Evolutionary conservation across 768 basidiomycete species (phyloP).

Genomic region (Mycena filopes): DNA sequence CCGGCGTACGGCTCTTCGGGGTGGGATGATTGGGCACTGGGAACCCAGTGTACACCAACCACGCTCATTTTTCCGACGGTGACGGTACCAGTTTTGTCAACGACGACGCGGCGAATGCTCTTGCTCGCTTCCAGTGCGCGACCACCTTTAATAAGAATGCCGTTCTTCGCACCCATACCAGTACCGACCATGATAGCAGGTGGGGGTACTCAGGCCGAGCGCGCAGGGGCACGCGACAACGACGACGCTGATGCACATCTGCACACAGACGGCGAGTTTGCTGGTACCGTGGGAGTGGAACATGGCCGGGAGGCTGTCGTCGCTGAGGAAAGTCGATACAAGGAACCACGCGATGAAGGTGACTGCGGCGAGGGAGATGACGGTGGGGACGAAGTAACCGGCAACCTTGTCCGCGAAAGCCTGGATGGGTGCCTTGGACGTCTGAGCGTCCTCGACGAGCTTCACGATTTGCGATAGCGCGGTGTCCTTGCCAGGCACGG

Average conservation of each 20-base stretch:
- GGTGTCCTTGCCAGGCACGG: slow-evolving; percentile 95
- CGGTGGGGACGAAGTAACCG: slow-evolving; percentile 93
- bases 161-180: slow-evolving; percentile 95
- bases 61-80: slow-evolving; percentile 95
- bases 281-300: slow-evolving; percentile 88
- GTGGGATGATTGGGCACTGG: slow-evolving; percentile 36
- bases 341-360: slow-evolving; percentile 90
- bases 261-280: slow-evolving; percentile 90
- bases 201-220: slow-evolving; percentile 94
- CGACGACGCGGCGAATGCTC: slow-evolving; percentile 79
- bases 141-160: slow-evolving; percentile 98
- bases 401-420: slow-evolving; percentile 95
- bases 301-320: slow-evolving; percentile 77
- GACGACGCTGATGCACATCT: slow-evolving; percentile 97
- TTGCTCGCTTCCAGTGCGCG: slow-evolving; percentile 92
- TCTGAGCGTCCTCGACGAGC: slow-evolving; percentile 98
- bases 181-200: slow-evolving; percentile 99
- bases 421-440: slow-evolving; percentile 97
- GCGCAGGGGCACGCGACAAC: slow-evolving; percentile 99
- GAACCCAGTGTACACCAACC: slow-evolving; percentile 80
- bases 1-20: slow-evolving; percentile 56
- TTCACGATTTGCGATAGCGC: slow-evolving; percentile 96
- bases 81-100: slow-evolving; percentile 98
- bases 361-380: slow-evolving; percentile 81
- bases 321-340: slow-evolving; percentile 66